phyloP scores from a whole-genome alignment of 192 early-diverging fungal species.

The Rhizophagus sp. region DNA sequence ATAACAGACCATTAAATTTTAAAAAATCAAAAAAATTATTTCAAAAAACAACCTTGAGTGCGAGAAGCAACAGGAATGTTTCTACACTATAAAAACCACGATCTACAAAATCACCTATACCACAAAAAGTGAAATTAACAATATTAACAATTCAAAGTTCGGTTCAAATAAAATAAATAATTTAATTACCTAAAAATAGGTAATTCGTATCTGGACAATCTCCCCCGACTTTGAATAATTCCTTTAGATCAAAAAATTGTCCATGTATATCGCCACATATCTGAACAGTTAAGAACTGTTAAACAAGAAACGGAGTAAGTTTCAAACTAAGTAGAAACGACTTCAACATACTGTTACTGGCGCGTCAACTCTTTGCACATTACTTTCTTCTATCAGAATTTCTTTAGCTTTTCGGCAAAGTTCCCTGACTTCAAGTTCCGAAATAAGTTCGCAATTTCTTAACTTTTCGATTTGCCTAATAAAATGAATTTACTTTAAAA shows the following conservation, averaged over 20 bases:
- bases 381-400: constrained; percentile 78
- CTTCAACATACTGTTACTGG: constrained; percentile 78
- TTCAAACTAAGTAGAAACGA: neutral
- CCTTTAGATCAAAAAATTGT: constrained; percentile 96
- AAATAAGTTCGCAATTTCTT: constrained; percentile 88
- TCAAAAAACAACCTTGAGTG: constrained; percentile 91
- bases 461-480: constrained; percentile 84
- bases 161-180: constrained; percentile 2
- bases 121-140: constrained; percentile 89
- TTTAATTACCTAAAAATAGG: constrained; percentile 83
- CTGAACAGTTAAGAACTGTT: constrained; percentile 56
- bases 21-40: constrained; percentile 48
- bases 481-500: neutral
- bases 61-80: constrained; percentile 93
- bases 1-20: constrained; percentile 90
- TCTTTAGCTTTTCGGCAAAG: constrained; percentile 91
- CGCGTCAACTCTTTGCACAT: constrained; percentile 84
- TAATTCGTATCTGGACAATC: constrained; percentile 87
- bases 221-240: constrained; percentile 96
- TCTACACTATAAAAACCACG: constrained; percentile 97
- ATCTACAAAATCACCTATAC: constrained; percentile 97
- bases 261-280: constrained; percentile 98
- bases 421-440: constrained; percentile 90
- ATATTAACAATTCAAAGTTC: constrained; percentile 23
- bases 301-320: neutral